Evolutionary conservation across 768 basidiomycete genomes (phyloP), one percentile per base, ranked within the genome.

Genomic region (Cyclocybe aegerita): DNA sequence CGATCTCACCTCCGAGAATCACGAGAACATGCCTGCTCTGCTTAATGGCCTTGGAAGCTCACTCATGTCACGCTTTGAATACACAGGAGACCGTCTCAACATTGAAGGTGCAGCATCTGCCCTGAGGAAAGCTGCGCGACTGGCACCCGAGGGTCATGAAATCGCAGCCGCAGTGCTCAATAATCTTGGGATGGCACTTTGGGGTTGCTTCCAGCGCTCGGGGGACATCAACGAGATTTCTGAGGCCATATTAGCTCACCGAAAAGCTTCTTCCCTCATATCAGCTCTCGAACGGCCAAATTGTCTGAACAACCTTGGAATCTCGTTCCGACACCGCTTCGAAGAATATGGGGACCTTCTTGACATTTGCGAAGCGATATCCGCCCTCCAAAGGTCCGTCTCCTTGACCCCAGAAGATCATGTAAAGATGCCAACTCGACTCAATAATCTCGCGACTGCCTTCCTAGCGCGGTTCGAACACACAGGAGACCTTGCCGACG

Each of bases 371-470:
- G 31, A 48, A 15, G 51, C 51, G 7, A 35, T 47, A 23, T 15
- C 35, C 63, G 60, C 10, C 11, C 51, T 45, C 9, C 44, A 48
- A 38, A 16, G 11, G 10, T 29, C 39, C 4, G 15, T 46, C 23
- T 30, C n/a, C 12, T n/a, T 48, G 10, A 40, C 44, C 34, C 46
- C 46, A 29, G 36, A 47, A 11, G 38, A 31, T 11, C 39, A 52
- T n/a, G 23, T 39, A n/a, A n/a, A 12, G 3, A 11, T 37, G 36
- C 36, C 36, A 11, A 37, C 15, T 11, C 29, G 9, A 3, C 41
- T 49, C n/a, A 49, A 43, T 15, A 43, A 35, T 23, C 12, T 49
- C 29, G 39, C 33, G 17, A n/a, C n/a, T 31, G 12, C 47, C 10
- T 32, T 44, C 5, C 11, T 35, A 16, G 30, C n/a, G 11, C 33